Base-by-base conservation (phyloP, 148 eudicot species). In the Vaccinium vitisidaea region DNA sequence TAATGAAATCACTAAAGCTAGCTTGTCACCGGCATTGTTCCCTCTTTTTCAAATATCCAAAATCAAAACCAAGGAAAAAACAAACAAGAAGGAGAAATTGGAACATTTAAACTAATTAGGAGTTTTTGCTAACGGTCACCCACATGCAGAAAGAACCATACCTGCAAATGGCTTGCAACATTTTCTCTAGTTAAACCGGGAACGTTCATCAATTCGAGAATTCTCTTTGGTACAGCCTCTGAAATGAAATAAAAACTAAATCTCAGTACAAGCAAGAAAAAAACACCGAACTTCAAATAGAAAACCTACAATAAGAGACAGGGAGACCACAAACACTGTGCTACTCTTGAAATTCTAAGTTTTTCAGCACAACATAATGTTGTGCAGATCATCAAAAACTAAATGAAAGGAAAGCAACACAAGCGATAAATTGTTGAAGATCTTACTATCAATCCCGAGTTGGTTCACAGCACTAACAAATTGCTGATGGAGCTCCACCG, bases 101-200 rank as follows among this genome's bases (percentile, higher is more conserved):
- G 89, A 49, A 84, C 43, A 53, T 67, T 50, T 25, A 80, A 75
- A 43, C 46, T 49, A 84, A 56, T 53, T 32, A 52, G 43, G 27
- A 77, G 36, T 23, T 19, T 2, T 53, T 52, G 32, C 18, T 25
- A 79, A 55, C 67, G 0, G 32, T 27, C 74, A 13, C 19, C 18
- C 74, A 54, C 30, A 48, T 46, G 74, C 13, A 85, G 52, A 59
- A 82, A 67, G 81, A 84, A 54, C 63, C 76, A 63, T 48, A 92
- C 94, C 94, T 92, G 94, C 84, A 92, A 85, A 86, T 92, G 94
- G 87, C 94, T 92, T 21, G 94, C 94, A 84, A 92, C 92, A 86
- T 92, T 90, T 87, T 92, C 94, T 83, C 94, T 84, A 16, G 94
- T 92, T 78, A 92, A 84, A 32, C 91, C 92, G 23, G 91, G 92